phyloP scores from a whole-genome alignment of 441 rosid species.

The Eutrema salsugineum region DNA sequence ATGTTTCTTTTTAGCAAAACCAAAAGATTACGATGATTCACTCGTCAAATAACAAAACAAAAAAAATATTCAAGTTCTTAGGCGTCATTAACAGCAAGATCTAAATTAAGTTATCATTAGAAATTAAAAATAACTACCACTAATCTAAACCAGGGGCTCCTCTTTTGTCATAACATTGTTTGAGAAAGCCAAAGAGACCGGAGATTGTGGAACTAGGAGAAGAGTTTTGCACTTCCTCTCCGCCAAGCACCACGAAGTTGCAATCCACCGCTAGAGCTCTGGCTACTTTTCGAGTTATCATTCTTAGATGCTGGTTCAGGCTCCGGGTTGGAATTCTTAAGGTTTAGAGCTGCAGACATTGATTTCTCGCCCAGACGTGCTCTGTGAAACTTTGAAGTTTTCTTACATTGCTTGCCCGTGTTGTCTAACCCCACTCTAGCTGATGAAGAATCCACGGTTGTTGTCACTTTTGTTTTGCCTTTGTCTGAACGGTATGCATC shows the following conservation, averaged over 20 bases:
- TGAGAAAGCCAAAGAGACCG: not conserved
- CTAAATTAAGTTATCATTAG: no score
- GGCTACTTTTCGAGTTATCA: slow-evolving; percentile 26
- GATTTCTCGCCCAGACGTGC: slow-evolving; percentile 71
- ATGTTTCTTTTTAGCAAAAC: not conserved
- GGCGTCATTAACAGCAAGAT: not conserved
- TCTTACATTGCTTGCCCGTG: slow-evolving; percentile 57
- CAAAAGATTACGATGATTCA: not conserved
- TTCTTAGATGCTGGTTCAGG: slow-evolving; percentile 37
- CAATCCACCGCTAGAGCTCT: slow-evolving; percentile 29
- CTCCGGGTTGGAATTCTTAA: slow-evolving; percentile 34
- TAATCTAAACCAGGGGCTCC: no score
- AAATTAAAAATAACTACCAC: no score
- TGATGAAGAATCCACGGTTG: slow-evolving; percentile 14
- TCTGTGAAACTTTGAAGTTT: slow-evolving; percentile 65
- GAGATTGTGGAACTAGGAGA: not conserved
- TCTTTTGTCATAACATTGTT: not conserved
- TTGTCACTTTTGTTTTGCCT: slow-evolving; percentile 39
- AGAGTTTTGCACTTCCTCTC: slow-evolving; percentile 21
- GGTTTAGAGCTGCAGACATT: slow-evolving; percentile 41
- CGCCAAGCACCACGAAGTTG: slow-evolving; percentile 67
- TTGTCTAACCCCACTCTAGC: slow-evolving; percentile 28
- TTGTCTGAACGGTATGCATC: slow-evolving; percentile 4
- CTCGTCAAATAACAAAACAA: no score
- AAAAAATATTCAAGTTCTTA: not conserved